A percentile compares a stretch with the other conserved stretches of the same genome.
Evolutionary conservation across 257 asterid genomes (phyloP).

Genomic region (Solanum megistacrolobum): DNA sequence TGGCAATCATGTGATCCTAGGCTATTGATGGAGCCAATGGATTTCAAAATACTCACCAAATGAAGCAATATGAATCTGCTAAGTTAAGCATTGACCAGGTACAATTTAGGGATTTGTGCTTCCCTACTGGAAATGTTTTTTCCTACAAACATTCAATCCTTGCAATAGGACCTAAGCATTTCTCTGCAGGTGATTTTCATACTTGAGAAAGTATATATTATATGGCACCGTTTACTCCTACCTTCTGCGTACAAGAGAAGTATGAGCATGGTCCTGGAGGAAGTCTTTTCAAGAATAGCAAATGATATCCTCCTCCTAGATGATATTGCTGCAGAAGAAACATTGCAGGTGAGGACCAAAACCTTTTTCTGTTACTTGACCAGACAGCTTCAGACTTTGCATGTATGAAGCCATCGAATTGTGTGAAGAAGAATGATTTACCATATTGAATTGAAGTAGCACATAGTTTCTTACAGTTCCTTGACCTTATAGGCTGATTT

Average conservation of each 20-base stretch:
- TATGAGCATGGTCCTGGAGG: conserved; percentile 58
- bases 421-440: background rate
- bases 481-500: background rate
- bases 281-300: conserved; percentile 60
- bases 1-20: conserved; percentile 26
- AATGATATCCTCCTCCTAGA: conserved; percentile 76
- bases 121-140: background rate
- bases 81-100: conserved; percentile 91
- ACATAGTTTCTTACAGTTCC: background rate
- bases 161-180: background rate
- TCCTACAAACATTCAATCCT: conserved; percentile 1
- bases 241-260: conserved; percentile 69
- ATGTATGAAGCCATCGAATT: background rate
- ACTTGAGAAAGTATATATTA: conserved; percentile 90
- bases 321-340: conserved; percentile 98
- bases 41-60: conserved; percentile 81
- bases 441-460: background rate
- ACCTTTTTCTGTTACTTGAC: background rate
- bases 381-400: background rate
- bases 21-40: conserved; percentile 93
- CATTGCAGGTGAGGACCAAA: conserved; percentile 58
- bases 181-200: conserved; percentile 78
- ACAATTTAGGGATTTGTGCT: conserved; percentile 4
- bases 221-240: conserved; percentile 79
- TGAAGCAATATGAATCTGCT: conserved; percentile 80